Base-by-base conservation (phyloP, 345 rosid species). In the Citrus cavaleriei region DNA sequence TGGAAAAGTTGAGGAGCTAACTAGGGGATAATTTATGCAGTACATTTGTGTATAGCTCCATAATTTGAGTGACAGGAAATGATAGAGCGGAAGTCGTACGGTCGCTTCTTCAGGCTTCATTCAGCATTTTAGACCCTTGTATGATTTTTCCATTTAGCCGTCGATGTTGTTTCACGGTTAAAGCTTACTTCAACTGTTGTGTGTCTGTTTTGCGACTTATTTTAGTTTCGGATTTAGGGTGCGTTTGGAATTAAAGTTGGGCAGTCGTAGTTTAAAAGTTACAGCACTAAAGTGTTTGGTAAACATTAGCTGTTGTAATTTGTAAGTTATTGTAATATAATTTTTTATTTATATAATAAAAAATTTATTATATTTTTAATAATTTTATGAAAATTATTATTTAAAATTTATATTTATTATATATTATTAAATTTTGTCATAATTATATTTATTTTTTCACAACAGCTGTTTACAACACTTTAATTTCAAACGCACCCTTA, bases 251-350 rank as follows among this genome's bases (percentile, higher is more conserved):
- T 32, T 32, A 32, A 32, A 0, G 34, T 32, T 4, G 0, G 5
- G 5, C 0, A 32, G 34, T 32, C 4, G 0, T 32, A 32, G 5
- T 32, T 32, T 32, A 32, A 32, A 32, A 32, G 0, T 4, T 32
- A 4, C 0, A 32, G 0, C 0, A 4, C 0, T 32, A 32, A 32
- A 32, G 0, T 32, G 0, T 32, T 32, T 32, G 0, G 0, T 32
- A 32, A 32, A 32, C 0, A 32, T 0, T 32, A 32, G 0, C 0
- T 30, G 0, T 32, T 32, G 34, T 32, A 32, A 0, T 32, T 32
- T 32, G 5, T 4, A 32, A 32, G 5, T 32, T 32, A 32, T 32
- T 5, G 4, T 32, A 32, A 32, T 32, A 32, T 32, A 32, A 32
- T 32, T 32, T 32, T 32, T 32, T 32, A 32, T 32, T 32, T 32